Evolutionary conservation across 352 stramenopile genomes (phyloP), one percentile per base, ranked within the genome.

Genomic region (Thalassiosira exigua): DNA sequence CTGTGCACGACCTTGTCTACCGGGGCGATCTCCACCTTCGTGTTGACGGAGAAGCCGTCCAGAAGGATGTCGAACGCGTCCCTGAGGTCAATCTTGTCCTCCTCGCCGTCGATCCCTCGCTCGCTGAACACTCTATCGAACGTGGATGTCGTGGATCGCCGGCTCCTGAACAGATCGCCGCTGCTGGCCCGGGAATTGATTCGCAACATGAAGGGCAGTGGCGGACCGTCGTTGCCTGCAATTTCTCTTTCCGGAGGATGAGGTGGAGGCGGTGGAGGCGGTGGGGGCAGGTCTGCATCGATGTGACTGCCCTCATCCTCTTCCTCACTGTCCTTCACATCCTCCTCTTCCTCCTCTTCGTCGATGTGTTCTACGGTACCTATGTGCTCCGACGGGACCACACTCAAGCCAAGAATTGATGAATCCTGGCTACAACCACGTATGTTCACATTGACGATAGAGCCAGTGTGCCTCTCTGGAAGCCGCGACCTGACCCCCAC

Each of bases 61-160:
- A 48, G 50, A 27, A n/a, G 32, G 9, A 56, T 17, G 1, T 54
- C 66, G 27, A 67, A 48, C 21, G 24, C 39, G 36, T 50, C 22
- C 19, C 22, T 66, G 44, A 48, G 27, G 50, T 44, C 39, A 33
- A 59, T 53, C 1, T n/a, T 60, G 26, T 29, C 21, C 29, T 52
- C 33, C 29, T 52, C 33, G 17, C 14, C 22, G 7, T 71, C 26
- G 26, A 22, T n/a, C 14, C 30, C 26, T 19, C 66, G 30, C 29
- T 75, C 52, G 22, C 54, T 59, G 36, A 75, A 65, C 17, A 75
- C 26, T 50, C 42, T 66, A 0, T 65, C 39, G 57, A 75, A 65
- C 17, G 46, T 53, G 27, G 32, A 21, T 52, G 19, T 26, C 27
- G 36, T 44, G 7, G 36, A 44, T 44, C 36, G 7, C 14, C 36